phyloP scores from a whole-genome alignment of 2,329 filamentous ascomycete genomes.

The Talaromyces albobiverticillius region DNA sequence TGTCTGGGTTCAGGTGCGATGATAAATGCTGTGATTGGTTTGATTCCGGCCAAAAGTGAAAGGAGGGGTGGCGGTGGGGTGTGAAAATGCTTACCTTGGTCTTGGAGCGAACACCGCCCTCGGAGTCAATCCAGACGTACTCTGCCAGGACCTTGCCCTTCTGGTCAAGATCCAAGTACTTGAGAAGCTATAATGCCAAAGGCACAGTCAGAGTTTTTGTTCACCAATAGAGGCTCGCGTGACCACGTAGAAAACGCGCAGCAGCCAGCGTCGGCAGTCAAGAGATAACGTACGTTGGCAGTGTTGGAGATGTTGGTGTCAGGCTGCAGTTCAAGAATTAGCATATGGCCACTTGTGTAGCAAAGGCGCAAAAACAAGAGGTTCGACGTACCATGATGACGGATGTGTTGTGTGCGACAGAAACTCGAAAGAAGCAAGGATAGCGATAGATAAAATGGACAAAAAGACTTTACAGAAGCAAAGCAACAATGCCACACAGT shows the following conservation, averaged over 20 bases:
- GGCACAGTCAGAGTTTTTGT: slow-evolving; percentile 37
- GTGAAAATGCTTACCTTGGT: slow-evolving; percentile 76
- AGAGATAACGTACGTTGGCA: slow-evolving; percentile 35
- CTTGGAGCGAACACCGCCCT: slow-evolving; percentile 85
- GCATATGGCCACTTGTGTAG: neutral
- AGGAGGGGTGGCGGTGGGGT: too few species aligned
- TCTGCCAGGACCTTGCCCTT: slow-evolving; percentile 86
- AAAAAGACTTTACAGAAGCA: slow-evolving; percentile 6
- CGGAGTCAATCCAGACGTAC: slow-evolving; percentile 92
- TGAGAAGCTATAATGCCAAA: slow-evolving; percentile 64
- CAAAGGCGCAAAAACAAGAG: neutral
- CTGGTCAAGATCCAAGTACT: slow-evolving; percentile 89
- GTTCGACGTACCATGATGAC: slow-evolving; percentile 15
- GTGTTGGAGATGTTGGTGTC: slow-evolving; percentile 34
- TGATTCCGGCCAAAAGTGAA: neutral
- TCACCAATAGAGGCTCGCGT: slow-evolving; percentile 20
- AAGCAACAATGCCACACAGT: slow-evolving; percentile 8
- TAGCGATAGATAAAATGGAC: neutral
- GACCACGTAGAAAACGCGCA: slow-evolving; percentile 7
- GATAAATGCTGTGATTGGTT: neutral
- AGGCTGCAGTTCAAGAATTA: slow-evolving; percentile 19
- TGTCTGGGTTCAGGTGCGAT: neutral
- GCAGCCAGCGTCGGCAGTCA: neutral
- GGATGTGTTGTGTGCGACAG: slow-evolving; percentile 9
- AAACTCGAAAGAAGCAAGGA: neutral